These are phyloP conservation scores for Rhodomyrtus psidioides DNA, from an alignment of 441 rosid genomes.

Conservation along the genomic window DNA sequence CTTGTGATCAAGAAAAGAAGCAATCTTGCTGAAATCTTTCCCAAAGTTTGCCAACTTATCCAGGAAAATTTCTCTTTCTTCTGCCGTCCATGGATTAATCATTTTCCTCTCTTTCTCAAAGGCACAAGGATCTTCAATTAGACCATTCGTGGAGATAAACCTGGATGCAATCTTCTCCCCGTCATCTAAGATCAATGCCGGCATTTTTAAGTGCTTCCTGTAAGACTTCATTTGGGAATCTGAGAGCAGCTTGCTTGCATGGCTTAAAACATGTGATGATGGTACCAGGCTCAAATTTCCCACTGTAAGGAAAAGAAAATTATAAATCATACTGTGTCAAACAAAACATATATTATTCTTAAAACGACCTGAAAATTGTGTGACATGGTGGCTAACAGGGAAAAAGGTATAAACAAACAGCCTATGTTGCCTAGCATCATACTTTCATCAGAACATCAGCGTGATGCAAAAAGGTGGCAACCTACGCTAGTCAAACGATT, in stretches of 20 bases:
- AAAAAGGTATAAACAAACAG: neutral
- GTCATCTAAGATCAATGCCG: slow-evolving; percentile 72
- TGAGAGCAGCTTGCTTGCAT: slow-evolving; percentile 52
- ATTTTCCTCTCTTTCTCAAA: slow-evolving; percentile 81
- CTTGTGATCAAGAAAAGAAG: slow-evolving; percentile 82
- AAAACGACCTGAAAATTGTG: neutral
- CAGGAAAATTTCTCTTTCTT: slow-evolving; percentile 74
- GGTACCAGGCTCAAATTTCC: slow-evolving; percentile 50
- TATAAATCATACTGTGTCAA: neutral
- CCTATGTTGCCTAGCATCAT: neutral
- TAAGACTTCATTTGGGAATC: slow-evolving; percentile 34
- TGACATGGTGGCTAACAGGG: neutral
- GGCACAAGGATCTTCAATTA: slow-evolving; percentile 87
- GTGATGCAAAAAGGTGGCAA: neutral
- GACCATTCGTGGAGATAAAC: slow-evolving; percentile 72
- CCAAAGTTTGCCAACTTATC: slow-evolving; percentile 71
- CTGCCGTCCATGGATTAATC: slow-evolving; percentile 87
- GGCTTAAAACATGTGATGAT: slow-evolving; percentile 37
- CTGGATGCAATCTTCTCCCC: slow-evolving; percentile 56
- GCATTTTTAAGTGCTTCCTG: slow-evolving; percentile 80
- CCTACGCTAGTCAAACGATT: neutral
- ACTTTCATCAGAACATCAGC: neutral
- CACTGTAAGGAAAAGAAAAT: slow-evolving; percentile 20
- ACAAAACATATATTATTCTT: neutral
- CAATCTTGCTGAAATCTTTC: slow-evolving; percentile 83